phyloP scores from a whole-genome alignment of 257 asterid genomes.

The Solanum neorickii region DNA sequence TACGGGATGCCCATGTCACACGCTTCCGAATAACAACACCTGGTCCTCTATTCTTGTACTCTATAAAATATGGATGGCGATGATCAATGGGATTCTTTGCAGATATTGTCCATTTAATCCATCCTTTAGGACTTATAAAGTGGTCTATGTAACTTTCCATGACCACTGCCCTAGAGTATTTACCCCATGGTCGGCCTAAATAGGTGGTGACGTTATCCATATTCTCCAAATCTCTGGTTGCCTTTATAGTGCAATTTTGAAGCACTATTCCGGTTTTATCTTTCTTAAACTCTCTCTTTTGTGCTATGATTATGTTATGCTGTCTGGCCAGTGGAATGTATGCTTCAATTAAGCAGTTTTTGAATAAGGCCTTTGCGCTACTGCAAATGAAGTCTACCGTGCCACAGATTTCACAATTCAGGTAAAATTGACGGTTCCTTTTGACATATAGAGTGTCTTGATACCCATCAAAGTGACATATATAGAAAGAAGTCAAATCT shows the following conservation, averaged over 20 bases:
- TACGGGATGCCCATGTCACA: not conserved
- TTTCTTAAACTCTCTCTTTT: not conserved
- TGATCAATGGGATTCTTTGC: not conserved
- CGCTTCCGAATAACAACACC: not conserved
- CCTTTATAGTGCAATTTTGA: not conserved
- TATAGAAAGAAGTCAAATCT: not conserved
- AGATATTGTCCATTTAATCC: not conserved
- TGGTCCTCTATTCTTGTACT: not conserved
- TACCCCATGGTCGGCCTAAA: conserved; percentile 11
- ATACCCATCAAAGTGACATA: conserved; percentile 2
- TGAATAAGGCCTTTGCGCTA: not conserved
- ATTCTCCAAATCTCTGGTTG: not conserved
- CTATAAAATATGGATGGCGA: not conserved
- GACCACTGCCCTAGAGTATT: not conserved
- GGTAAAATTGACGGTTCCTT: not conserved
- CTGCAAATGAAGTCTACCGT: not conserved
- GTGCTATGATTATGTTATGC: not conserved
- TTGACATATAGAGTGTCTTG: conserved; percentile 1
- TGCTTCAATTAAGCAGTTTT: not conserved
- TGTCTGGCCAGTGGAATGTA: not conserved
- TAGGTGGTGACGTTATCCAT: not conserved
- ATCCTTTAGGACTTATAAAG: not conserved
- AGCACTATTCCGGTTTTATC: not conserved
- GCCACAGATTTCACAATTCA: conserved; percentile 4
- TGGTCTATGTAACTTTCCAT: not conserved